Base-by-base conservation (phyloP, 352 stramenopile genomes). In the Hyaloperonospora arabidopsidis region DNA sequence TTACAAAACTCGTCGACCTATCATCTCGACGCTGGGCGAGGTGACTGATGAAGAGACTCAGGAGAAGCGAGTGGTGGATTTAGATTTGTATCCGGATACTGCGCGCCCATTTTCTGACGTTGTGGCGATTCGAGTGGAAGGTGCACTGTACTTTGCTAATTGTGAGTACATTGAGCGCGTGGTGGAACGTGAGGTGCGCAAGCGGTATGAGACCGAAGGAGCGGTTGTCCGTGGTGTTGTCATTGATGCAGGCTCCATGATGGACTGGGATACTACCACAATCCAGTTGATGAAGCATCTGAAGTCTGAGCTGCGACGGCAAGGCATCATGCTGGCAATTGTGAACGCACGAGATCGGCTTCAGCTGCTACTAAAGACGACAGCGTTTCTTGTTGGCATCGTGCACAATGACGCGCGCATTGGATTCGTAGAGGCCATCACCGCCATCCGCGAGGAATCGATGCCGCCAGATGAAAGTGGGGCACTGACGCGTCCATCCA, bases 201-300 rank as follows among this genome's bases (percentile, higher is more conserved):
- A 79, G 38, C 66, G 62, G 6, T 56, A 68, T 39, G 60, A 68
- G 22, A 72, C 55, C 4, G 57, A 70, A 13, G 57, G 29, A 11
- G 70, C 79, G 23, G 51, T 40, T 28, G 73, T 86, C 34, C 65
- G 64, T 34, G 78, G 78, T 29, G 75, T 88, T 32, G 67, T 85
- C 6, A 86, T 90, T 43, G 82, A 92, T 47, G 79, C 79, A 25
- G 67, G 70, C 19, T 89, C 71, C 44, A 83, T 89, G 49, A 89
- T 89, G 75, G 82, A 92, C 45, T 87, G 80, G 72, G 82, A 92
- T 57, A 86, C 77, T 11, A 92, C 82, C 0, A 89, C 82, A 15
- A 87, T 92, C 38, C 82, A 92, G 54, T 87, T 89, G 77, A 87
- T 92, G 74, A 89, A 92, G 51, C 72, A 84, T 40, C 55, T 92